Evolutionary conservation across 345 rosid genomes (phyloP).

Genomic region (Hibiscus mutabilis): DNA sequence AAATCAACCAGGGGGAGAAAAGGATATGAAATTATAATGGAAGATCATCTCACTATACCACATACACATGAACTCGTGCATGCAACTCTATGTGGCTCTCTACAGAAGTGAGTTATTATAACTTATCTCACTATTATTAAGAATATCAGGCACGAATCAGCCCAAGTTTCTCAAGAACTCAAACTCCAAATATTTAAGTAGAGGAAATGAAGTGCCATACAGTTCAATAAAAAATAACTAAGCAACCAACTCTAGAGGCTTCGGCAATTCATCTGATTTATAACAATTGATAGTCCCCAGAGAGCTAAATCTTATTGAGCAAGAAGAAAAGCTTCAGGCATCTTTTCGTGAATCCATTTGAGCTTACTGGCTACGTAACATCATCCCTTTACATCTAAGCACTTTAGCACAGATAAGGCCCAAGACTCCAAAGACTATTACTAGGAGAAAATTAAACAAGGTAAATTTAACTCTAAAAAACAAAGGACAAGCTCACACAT

Average conservation of each 20-base stretch:
- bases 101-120: background rate
- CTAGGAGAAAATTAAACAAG: background rate
- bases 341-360: background rate
- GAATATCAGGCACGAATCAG: too few relatives aligned
- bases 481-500: background rate
- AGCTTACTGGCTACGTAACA: background rate
- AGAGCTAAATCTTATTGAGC: background rate
- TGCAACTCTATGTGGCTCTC: background rate
- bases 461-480: background rate
- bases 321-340: background rate
- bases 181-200: background rate
- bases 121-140: too few relatives aligned
- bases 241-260: background rate
- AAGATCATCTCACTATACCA: background rate
- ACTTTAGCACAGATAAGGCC: background rate
- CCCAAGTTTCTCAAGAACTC: background rate
- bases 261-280: background rate
- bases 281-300: background rate
- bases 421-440: background rate
- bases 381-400: background rate
- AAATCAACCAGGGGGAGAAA: constrained; percentile 1
- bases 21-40: background rate
- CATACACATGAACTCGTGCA: background rate
- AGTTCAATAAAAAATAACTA: background rate
- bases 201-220: background rate